Conservation (phyloP, 192 early-diverging fungal species). For the Backusella mclennaniae region DNA sequence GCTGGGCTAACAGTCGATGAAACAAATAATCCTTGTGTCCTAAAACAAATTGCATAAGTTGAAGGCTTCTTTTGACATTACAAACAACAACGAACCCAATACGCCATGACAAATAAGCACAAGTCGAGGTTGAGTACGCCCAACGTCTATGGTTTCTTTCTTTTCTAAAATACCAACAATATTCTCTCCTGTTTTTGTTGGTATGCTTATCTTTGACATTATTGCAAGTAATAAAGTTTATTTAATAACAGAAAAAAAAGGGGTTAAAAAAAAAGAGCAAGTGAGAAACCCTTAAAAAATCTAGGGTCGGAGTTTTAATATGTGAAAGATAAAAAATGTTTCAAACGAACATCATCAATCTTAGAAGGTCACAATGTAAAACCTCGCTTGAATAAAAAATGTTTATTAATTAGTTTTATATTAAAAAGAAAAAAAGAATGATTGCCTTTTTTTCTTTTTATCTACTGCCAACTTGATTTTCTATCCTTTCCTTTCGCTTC, state of each 20-base stretch:
- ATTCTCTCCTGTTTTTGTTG: neutral
- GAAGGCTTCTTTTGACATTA: neutral
- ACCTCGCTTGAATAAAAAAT: neutral
- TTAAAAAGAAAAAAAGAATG: conserved; percentile 5
- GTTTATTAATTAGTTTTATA: neutral
- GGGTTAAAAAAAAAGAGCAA: neutral
- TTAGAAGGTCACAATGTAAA: neutral
- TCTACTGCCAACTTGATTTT: neutral
- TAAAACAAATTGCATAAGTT: neutral
- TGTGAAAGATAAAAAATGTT: neutral
- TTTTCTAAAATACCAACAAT: conserved; percentile 15
- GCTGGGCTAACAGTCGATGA: conserved; percentile 32
- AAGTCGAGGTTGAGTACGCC: neutral
- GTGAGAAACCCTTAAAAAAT: neutral
- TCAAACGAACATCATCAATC: neutral
- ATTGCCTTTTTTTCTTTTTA: neutral
- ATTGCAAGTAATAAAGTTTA: neutral
- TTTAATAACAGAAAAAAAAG: conserved; percentile 6
- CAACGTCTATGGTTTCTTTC: neutral
- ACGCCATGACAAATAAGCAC: conserved; percentile 13
- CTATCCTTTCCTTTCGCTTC: neutral
- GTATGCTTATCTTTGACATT: conserved; percentile 15
- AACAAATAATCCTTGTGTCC: conserved; percentile 41
- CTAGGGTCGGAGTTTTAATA: neutral
- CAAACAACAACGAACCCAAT: neutral